These are phyloP conservation scores for Akebia trifoliata DNA, from an alignment of 164 flowering plant genomes.

Conservation along the genomic window DNA sequence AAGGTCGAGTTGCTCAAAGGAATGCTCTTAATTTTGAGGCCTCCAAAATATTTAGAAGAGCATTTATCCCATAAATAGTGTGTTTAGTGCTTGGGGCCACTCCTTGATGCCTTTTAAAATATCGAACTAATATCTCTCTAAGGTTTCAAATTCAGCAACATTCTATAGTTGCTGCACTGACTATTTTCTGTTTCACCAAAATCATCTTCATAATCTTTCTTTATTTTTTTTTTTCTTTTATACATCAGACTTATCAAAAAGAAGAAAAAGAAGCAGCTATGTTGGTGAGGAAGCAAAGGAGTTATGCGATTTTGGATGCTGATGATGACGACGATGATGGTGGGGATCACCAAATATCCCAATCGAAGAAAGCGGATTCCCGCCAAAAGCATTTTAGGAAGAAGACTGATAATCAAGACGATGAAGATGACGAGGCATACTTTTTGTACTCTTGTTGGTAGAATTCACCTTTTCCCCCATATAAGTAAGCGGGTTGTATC, in stretches of 20 bases:
- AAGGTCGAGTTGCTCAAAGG: no score
- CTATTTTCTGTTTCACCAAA: neutral
- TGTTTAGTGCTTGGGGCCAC: no score
- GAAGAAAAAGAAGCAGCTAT: slow-evolving; percentile 86
- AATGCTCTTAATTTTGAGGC: no score
- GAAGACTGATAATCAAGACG: slow-evolving; percentile 53
- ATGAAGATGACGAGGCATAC: slow-evolving; percentile 68
- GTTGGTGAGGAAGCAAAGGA: slow-evolving; percentile 67
- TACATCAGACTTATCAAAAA: slow-evolving; percentile 56
- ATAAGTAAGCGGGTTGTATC: slow-evolving; percentile 17
- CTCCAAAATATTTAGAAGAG: no score
- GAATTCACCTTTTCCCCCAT: slow-evolving; percentile 19
- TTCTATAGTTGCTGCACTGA: neutral
- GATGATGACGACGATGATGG: slow-evolving; percentile 65
- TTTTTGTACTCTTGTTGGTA: slow-evolving; percentile 21
- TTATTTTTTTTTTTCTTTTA: slow-evolving; percentile 2
- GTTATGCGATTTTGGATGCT: slow-evolving; percentile 64
- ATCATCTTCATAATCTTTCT: neutral
- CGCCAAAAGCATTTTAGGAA: slow-evolving; percentile 62
- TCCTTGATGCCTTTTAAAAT: no score
- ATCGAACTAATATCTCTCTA: no score
- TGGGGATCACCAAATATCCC: slow-evolving; percentile 18
- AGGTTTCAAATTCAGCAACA: neutral
- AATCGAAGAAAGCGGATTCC: slow-evolving; percentile 29
- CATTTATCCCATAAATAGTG: no score